phyloP scores from a whole-genome alignment of 2,329 filamentous ascomycete genomes.

The Ciborinia camelliae region DNA sequence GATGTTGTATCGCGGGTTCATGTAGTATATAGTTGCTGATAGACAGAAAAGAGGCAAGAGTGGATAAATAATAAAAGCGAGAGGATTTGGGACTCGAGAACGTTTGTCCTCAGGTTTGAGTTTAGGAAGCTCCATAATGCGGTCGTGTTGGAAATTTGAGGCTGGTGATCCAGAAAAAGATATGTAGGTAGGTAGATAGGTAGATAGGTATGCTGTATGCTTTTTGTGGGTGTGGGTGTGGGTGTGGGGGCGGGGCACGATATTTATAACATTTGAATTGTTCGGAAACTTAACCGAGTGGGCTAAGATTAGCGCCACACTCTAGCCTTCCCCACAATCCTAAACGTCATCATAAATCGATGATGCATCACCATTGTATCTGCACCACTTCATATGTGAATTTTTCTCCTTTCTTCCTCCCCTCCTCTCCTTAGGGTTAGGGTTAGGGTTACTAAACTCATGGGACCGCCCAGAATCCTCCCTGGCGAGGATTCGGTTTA shows the following conservation, averaged over 20 bases:
- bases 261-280: neutral
- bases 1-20: neutral
- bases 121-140: neutral
- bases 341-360: neutral
- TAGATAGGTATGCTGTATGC: neutral
- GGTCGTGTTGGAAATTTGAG: neutral
- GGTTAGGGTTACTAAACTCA: too few relatives aligned
- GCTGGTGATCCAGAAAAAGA: neutral
- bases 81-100: neutral
- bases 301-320: neutral
- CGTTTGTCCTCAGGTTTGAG: neutral
- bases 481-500: too few relatives aligned
- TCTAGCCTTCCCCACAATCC: neutral
- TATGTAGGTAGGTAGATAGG: too few relatives aligned
- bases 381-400: neutral
- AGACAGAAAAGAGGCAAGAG: neutral
- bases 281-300: neutral
- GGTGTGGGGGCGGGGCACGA: too few relatives aligned
- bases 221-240: neutral
- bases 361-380: neutral
- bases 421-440: too few relatives aligned
- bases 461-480: too few relatives aligned
- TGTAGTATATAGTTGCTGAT: neutral
- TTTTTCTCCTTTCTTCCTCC: fast-evolving
- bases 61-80: neutral